Percentiles rank a stretch among this genome's conserved stretches.
These are phyloP conservation scores for Fusarium sp. DNA, from an alignment of 2,329 filamentous ascomycete genomes.

Conservation along the genomic window DNA sequence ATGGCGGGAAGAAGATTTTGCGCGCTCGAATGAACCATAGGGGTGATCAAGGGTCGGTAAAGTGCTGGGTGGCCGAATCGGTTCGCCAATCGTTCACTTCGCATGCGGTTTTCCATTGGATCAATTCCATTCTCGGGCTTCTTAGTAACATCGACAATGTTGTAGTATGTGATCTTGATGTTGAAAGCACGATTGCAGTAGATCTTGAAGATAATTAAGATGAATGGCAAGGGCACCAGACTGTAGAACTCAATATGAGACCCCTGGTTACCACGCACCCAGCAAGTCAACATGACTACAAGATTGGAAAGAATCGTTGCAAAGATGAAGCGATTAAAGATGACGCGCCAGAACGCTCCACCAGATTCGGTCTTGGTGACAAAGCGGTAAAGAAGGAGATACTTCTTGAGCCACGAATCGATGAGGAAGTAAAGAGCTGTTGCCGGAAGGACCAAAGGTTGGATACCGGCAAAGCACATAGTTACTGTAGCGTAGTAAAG, in stretches of 20 bases:
- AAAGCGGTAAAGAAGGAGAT: conserved; percentile 93
- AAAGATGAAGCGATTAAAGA: conserved; percentile 95
- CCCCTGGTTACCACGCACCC: conserved; percentile 72
- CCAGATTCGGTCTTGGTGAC: conserved; percentile 97
- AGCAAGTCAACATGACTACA: conserved; percentile 81
- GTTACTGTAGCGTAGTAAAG: conserved; percentile 93
- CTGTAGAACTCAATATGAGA: conserved; percentile 71
- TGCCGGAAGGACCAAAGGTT: conserved; percentile 87
- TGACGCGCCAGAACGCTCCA: conserved; percentile 88
- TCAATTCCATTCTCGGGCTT: conserved; percentile 59
- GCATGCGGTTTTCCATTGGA: conserved; percentile 66
- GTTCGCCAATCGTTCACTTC: conserved; percentile 77
- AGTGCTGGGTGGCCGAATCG: conserved; percentile 92
- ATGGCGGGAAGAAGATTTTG: conserved; percentile 88
- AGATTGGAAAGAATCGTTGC: conserved; percentile 82
- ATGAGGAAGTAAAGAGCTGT: conserved; percentile 90
- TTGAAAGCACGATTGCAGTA: conserved; percentile 86
- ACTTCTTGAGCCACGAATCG: conserved; percentile 94
- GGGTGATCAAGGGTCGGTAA: conserved; percentile 89
- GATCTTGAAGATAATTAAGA: conserved; percentile 87
- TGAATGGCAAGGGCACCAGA: conserved; percentile 79
- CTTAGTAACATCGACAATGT: conserved; percentile 69
- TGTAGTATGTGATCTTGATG: conserved; percentile 83
- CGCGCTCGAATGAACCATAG: conserved; percentile 94
- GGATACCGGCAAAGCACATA: conserved; percentile 84